phyloP scores from a whole-genome alignment of 371 early-diverging fungal species.

The Actinomortierella ambigua region DNA sequence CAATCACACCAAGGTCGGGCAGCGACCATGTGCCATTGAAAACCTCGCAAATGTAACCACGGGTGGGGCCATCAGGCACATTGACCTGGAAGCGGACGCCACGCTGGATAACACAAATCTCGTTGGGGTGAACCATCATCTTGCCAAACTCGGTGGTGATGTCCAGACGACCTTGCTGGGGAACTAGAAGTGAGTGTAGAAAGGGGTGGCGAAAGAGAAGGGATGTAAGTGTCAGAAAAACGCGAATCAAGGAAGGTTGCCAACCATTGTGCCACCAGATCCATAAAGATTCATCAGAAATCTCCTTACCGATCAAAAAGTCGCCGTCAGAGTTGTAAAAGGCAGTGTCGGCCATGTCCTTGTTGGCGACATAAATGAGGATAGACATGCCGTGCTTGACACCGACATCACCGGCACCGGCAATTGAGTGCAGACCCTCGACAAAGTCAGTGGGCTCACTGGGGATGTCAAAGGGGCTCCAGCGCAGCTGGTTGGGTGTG shows the following conservation, averaged over 20 bases:
- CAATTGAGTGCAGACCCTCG: conserved; percentile 82
- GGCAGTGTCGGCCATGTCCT: conserved; percentile 77
- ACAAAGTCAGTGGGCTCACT: conserved; percentile 74
- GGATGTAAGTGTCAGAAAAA: not conserved
- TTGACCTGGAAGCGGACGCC: conserved; percentile 87
- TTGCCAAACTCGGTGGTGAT: conserved; percentile 94
- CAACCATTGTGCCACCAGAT: not conserved
- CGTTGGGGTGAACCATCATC: conserved; percentile 84
- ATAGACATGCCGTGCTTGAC: conserved; percentile 82
- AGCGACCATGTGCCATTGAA: conserved; percentile 90
- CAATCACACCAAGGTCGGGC: conserved; percentile 96
- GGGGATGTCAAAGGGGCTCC: conserved; percentile 91
- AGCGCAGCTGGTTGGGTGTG: conserved; percentile 91
- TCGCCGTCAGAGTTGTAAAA: conserved; percentile 95
- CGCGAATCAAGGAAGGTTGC: conserved; percentile 1
- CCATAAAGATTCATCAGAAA: not conserved
- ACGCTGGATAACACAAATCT: conserved; percentile 92
- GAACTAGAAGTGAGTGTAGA: conserved; percentile 59
- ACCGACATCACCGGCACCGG: conserved; percentile 90
- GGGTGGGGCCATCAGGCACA: conserved; percentile 80
- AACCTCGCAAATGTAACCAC: conserved; percentile 93
- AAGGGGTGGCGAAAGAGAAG: not conserved
- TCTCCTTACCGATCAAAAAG: conserved; percentile 78
- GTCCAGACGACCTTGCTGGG: conserved; percentile 90
- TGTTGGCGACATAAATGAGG: conserved; percentile 82